Evolutionary conservation across 306 rosid species (phyloP), one percentile per base, ranked within the genome.

Genomic region (Cicer chorassanicum): DNA sequence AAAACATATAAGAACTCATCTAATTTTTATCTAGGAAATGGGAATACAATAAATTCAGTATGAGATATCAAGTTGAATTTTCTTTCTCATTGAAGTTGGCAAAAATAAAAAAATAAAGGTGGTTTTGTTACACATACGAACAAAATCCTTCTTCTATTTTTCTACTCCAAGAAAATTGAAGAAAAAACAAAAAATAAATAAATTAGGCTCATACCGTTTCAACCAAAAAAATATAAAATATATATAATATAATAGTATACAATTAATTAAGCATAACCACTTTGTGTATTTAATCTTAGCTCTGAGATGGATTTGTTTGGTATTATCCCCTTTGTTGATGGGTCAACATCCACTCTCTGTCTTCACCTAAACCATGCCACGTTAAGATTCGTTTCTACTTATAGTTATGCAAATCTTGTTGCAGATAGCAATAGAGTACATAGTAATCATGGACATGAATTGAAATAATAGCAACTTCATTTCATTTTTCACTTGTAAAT

Each of bases 301-400:
- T 57, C 62, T 72, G 74, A 82, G 76, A 88, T 82, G 87, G 90
- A 87, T 84, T 82, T 86, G 90, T 84, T 88, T 88, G 97, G 93
- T 82, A 75, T 87, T 88, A 91, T 85, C 84, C 78, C 77, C 78
- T 89, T 87, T 78, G 96, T 93, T 93, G 90, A 87, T 83, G 72
- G 88, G 93, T 93, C 93, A 84, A 88, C 97, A 88, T 91, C 97
- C 83, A 76, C 83, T 85, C 90, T 84, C 83, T 91, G 91, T 87
- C 96, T 84, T 84, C 90, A 91, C 93, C 97, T 88, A 91, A 88
- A 84, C 89, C 86, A 83, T 84, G 82, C 91, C 92, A 85, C 86
- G 73, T 87, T 84, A 68, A 82, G 87, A 91, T 87, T 93, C 91
- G 41, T 84, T 89, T 75, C 93, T 73, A 73, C 81, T 87, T 81